These are phyloP conservation scores for Syzygium malaccense DNA, from an alignment of 441 rosid genomes.

Conservation along the genomic window DNA sequence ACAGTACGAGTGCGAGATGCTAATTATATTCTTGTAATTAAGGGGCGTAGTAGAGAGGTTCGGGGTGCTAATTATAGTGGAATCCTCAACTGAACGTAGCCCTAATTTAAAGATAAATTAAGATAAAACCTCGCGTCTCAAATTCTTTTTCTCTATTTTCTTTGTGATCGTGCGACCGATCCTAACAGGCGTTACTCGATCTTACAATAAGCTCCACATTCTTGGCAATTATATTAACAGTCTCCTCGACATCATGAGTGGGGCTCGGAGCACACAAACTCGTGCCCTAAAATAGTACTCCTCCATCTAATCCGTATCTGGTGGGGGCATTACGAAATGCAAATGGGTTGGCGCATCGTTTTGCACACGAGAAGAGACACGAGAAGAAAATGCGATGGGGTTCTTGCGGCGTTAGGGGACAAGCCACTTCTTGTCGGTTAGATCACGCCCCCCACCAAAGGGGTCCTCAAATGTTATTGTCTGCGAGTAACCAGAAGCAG, in stretches of 20 bases:
- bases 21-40: no score
- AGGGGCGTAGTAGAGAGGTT: no score
- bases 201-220: neutral
- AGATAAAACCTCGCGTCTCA: no score
- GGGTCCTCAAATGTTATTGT: neutral
- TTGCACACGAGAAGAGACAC: neutral
- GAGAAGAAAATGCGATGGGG: neutral
- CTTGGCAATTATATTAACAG: neutral
- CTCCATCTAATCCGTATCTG: neutral
- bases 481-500: neutral
- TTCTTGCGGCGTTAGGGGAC: neutral
- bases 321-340: neutral
- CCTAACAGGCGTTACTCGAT: neutral
- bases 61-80: no score
- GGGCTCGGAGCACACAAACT: neutral
- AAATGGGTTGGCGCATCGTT: neutral
- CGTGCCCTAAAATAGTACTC: neutral
- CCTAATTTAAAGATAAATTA: no score
- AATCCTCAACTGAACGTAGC: no score
- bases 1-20: no score
- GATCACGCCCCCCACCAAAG: neutral
- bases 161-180: no score
- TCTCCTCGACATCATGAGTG: neutral
- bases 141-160: no score
- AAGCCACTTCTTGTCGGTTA: neutral